These are phyloP conservation scores for Magnolia sinica DNA, from an alignment of 164 flowering plant species.

Conservation along the genomic window DNA sequence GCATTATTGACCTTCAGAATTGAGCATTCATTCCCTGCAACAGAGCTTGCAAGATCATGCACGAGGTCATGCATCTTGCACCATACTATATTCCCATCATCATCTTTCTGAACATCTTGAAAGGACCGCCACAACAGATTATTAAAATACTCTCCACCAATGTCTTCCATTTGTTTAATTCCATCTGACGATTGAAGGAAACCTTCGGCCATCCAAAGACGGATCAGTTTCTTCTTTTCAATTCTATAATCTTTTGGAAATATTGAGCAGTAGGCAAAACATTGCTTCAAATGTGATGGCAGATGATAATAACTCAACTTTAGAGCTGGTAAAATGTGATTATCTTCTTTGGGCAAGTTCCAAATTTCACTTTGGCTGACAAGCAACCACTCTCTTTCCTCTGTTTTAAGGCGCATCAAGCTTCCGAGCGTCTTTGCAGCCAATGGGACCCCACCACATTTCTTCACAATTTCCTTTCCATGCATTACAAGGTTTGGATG, in stretches of 20 bases:
- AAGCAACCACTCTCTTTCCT: conserved; percentile 10
- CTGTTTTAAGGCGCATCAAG: conserved; percentile 11
- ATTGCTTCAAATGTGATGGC: conserved; percentile 20
- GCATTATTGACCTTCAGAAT: background rate
- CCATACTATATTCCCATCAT: background rate
- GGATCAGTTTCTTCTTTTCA: conserved; percentile 7
- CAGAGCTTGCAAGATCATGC: conserved; percentile 11
- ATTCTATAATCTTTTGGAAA: conserved; percentile 17
- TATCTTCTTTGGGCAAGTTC: background rate
- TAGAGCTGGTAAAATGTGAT: conserved; percentile 16
- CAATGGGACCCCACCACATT: conserved; percentile 22
- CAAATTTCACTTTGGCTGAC: conserved; percentile 16
- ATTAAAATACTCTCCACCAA: conserved; percentile 5
- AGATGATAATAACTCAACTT: conserved; percentile 17
- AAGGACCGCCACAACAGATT: conserved; percentile 9
- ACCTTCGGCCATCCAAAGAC: conserved; percentile 22
- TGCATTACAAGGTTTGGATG: background rate
- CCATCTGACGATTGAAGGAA: conserved; percentile 2
- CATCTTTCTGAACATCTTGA: background rate
- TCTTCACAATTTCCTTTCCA: conserved; percentile 15
- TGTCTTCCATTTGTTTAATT: conserved; percentile 10
- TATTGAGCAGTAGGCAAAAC: conserved; percentile 21
- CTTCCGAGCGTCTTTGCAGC: conserved; percentile 19
- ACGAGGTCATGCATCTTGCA: conserved; percentile 15
- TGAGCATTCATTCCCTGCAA: conserved; percentile 4